Evolutionary conservation across 1,284 basidiomycete genomes (phyloP), one percentile per base, ranked within the genome.

Genomic region (Ustilago sp.): DNA sequence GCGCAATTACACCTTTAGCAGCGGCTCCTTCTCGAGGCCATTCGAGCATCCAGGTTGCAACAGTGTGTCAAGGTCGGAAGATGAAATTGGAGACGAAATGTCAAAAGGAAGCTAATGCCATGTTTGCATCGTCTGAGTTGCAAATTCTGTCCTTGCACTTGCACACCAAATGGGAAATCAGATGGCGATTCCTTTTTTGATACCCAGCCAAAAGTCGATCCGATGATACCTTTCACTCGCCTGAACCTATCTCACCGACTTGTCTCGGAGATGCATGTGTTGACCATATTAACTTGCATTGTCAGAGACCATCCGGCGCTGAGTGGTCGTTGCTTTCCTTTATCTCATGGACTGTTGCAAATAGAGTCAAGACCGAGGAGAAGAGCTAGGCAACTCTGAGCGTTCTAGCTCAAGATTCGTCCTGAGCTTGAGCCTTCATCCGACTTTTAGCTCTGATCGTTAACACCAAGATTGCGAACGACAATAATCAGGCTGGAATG

Each of bases 51-150:
- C 43, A 45, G n/a, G 43, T 45, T 45, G n/a, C 43, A 19, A 45
- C n/a, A 7, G 17, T 32, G 48, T 32, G 13, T 12, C 38, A 50
- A 12, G 4, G 8, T 32, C 1, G 48, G 23, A 50, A 8, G 48
- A 31, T 15, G 13, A 50, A 50, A 12, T 50, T 28, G 48, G 31
- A 50, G 48, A 15, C 31, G 28, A 13, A 31, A 31, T 53, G 51
- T 53, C 51, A 53, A 53, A 53, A 35, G 17, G 51, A 15, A 53
- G 51, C 51, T 53, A 53, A 51, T 7, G 28, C 28, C 43, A 51
- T 51, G 48, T 51, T 3, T 50, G 48, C 48, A 50, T 50, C 28
- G 48, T 28, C 48, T 31, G 48, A 50, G 28, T 17, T 50, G 48
- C 28, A 31, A 53, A 36, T 23, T n/a, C 17, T 32, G 51, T 31